A percentile compares a stretch with the other conserved stretches of the same genome.
phyloP scores from a whole-genome alignment of 2,329 filamentous ascomycete genomes.

The Trichoderma semiorbis region DNA sequence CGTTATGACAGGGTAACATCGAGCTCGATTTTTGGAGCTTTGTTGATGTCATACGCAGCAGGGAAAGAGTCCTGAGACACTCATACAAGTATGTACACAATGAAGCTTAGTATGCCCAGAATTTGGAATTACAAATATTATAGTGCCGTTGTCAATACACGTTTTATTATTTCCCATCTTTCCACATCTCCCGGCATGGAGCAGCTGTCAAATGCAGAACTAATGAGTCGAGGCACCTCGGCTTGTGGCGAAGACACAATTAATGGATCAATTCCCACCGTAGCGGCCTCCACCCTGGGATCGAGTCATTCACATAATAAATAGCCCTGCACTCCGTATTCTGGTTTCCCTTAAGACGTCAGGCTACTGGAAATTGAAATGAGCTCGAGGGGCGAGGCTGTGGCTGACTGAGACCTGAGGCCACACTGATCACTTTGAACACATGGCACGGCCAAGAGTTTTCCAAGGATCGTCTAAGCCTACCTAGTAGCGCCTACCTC shows the following conservation, averaged over 20 bases:
- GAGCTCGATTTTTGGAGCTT: not conserved
- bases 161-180: not conserved
- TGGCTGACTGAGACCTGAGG: not conserved
- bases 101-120: not conserved
- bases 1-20: not conserved
- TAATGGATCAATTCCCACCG: not conserved
- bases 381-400: not conserved
- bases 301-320: constrained; percentile 4
- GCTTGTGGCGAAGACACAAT: not conserved
- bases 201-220: not conserved
- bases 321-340: not conserved
- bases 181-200: not conserved
- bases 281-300: not conserved
- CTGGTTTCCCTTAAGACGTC: not conserved
- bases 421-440: not conserved
- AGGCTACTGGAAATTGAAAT: constrained; percentile 9
- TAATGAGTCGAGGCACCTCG: not conserved
- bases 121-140: not conserved
- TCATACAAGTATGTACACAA: not conserved
- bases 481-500: no score
- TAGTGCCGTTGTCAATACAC: not conserved
- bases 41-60: not conserved
- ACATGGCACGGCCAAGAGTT: not conserved
- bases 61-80: not conserved
- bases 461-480: not conserved